Base-by-base conservation (phyloP, 1,139 yeast species). In the Taphrina confusa region DNA sequence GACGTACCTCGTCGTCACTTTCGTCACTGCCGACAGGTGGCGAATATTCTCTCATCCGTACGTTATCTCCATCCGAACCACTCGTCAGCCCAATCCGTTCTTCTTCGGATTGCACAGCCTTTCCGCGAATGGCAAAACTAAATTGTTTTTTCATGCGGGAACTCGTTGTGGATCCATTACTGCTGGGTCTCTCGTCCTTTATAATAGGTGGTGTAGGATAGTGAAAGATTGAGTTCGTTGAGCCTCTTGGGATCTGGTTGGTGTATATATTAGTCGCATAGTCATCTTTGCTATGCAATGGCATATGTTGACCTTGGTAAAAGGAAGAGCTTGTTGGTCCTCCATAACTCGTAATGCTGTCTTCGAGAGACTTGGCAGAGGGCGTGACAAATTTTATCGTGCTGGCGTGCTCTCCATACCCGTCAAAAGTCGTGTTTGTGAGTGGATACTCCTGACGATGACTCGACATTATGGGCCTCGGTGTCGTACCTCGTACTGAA, bases 71-170 rank as follows among this genome's bases (percentile, higher is more conserved):
- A 18, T 45, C 37, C 22, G 22, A 6, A 8, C 37, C 37, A 25
- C 50, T 45, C 18, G 50, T 45, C 40, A 47, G 18, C 6, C 52
- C 52, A 2, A 47, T 25, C 14, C 30, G n/a, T 34, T 47, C 52
- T 22, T 47, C 52, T 42, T 47, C 52, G n/a, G 52, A 25, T 12
- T 14, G 31, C 4, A 20, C 14, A 6, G 36, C 42, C 6, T 18
- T 20, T 18, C 50, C 50, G 3, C 52, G 39, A 4, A 33, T 28
- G 5, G 52, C 52, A 20, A 47, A 47, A 22, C 40, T 33, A 42
- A 47, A 47, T 47, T 47, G 52, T 30, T 47, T 47, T 31, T 33
- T 47, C 36, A 47, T 47, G 25, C 50, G 34, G 1, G 50, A 45
- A 16, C 37, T 45, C 20, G 50, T 25, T 4, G 31, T 45, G 8